These are phyloP conservation scores for Colletotrichum magnum DNA, from an alignment of 2,329 filamentous ascomycete genomes.

Conservation along the genomic window DNA sequence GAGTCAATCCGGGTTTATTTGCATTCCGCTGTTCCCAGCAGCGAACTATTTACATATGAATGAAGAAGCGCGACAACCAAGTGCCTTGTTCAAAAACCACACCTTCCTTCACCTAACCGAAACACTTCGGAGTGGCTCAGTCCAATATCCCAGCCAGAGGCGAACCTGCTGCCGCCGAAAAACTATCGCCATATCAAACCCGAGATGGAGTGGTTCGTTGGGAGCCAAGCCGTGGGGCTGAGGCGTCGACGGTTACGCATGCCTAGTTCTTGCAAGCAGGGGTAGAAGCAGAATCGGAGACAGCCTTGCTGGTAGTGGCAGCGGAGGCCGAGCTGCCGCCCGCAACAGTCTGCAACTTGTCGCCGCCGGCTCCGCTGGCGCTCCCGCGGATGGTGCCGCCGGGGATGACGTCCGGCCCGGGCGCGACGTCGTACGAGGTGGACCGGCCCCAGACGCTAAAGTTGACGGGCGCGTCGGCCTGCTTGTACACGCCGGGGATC, in stretches of 20 bases:
- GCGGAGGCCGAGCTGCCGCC: constrained; percentile 12
- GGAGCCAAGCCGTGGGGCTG: no score
- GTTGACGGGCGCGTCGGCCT: constrained; percentile 31
- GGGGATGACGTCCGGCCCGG: constrained; percentile 33
- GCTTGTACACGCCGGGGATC: constrained; percentile 55
- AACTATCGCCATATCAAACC: no score
- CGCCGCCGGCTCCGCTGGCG: constrained; percentile 29
- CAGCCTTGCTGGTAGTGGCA: constrained; percentile 2
- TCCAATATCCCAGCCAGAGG: no score
- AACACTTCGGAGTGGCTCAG: no score
- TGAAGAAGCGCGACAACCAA: not conserved
- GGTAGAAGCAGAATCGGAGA: not conserved
- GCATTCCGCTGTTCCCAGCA: constrained; percentile 25
- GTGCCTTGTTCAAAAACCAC: not conserved
- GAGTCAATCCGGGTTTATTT: constrained; percentile 23
- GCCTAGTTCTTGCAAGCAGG: not conserved
- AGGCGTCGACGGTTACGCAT: no score
- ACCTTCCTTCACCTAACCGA: no score
- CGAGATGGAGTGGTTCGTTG: no score
- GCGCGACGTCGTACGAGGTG: constrained; percentile 5
- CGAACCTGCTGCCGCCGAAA: no score
- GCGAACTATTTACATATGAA: constrained; percentile 26
- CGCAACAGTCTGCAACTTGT: constrained; percentile 5
- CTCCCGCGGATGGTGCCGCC: constrained; percentile 39
- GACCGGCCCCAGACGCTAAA: constrained; percentile 27